Evolutionary conservation across 208 protist species (phyloP).

Genomic region (Crithidia fasciculata): DNA sequence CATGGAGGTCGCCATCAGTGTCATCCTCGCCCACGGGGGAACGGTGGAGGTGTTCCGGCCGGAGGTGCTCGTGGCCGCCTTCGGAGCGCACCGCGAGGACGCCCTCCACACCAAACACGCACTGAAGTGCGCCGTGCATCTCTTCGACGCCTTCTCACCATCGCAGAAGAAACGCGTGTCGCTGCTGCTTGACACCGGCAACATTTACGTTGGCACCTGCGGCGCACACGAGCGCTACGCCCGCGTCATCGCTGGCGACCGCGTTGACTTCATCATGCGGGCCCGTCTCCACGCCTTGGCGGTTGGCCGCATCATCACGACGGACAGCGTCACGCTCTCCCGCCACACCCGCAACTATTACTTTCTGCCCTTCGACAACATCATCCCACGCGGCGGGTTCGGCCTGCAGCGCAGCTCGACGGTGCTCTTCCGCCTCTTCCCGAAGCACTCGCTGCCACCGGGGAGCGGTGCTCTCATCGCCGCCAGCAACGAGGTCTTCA

Average conservation of each 20-base stretch:
- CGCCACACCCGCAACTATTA: slow-evolving; percentile 24
- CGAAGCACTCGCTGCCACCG: slow-evolving; percentile 16
- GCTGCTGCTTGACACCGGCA: slow-evolving; percentile 52
- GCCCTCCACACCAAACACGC: slow-evolving; percentile 36
- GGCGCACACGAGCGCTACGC: slow-evolving; percentile 51
- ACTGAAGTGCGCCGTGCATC: slow-evolving; percentile 47
- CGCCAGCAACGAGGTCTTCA: slow-evolving; percentile 24
- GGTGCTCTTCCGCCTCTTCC: slow-evolving; percentile 38
- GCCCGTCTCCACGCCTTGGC: slow-evolving; percentile 33
- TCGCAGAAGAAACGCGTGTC: slow-evolving; percentile 15
- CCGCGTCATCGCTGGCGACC: slow-evolving; percentile 47
- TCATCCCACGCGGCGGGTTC: slow-evolving; percentile 19
- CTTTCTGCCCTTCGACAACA: slow-evolving; percentile 43
- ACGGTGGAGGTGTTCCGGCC: slow-evolving; percentile 60
- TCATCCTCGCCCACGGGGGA: slow-evolving; percentile 32
- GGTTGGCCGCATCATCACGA: slow-evolving; percentile 36
- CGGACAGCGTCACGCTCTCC: slow-evolving; percentile 35
- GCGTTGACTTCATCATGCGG: slow-evolving; percentile 41
- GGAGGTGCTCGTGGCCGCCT: slow-evolving; percentile 52
- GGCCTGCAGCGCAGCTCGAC: slow-evolving; percentile 14
- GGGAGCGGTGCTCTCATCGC: background rate
- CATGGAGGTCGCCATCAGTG: slow-evolving; percentile 34
- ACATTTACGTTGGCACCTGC: slow-evolving; percentile 67
- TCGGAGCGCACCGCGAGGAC: slow-evolving; percentile 52
- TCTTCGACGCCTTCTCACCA: slow-evolving; percentile 3